These are phyloP conservation scores for Dioscorea cayenensis DNA, from an alignment of 116 monocot genomes.

Conservation along the genomic window DNA sequence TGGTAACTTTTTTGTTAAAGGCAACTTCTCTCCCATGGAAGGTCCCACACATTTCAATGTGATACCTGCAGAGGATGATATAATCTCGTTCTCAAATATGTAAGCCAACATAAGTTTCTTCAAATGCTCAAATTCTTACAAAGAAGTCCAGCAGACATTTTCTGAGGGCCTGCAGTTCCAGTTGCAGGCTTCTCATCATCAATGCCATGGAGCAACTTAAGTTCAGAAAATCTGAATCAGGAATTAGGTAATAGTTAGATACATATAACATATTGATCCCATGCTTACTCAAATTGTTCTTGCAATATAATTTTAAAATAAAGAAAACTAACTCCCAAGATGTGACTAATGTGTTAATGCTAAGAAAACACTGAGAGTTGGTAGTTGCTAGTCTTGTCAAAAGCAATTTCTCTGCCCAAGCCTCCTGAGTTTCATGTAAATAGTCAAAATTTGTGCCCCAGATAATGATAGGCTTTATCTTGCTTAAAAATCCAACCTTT, in stretches of 20 bases:
- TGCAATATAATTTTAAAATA: no score
- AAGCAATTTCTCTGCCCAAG: no score
- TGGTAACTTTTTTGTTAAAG: conserved; percentile 73
- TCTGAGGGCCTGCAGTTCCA: conserved; percentile 54
- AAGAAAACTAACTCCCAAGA: no score
- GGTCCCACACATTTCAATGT: conserved; percentile 88
- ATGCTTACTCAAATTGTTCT: no score
- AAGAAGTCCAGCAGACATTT: conserved; percentile 68
- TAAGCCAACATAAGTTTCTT: not conserved
- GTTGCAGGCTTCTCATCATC: conserved; percentile 65
- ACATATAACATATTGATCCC: no score
- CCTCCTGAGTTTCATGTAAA: no score
- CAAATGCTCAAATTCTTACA: conserved; percentile 29
- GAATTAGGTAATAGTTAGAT: not conserved
- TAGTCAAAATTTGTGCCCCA: no score
- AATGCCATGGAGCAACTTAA: conserved; percentile 66
- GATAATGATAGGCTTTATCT: no score
- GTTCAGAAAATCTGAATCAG: conserved; percentile 56
- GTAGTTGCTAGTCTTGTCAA: no score
- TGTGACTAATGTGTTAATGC: no score
- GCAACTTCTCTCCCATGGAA: conserved; percentile 78
- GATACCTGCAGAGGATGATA: conserved; percentile 41
- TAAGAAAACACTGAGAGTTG: no score
- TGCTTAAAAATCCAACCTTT: no score
- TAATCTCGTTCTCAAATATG: not conserved